Percentiles rank a stretch among this genome's conserved stretches.
phyloP scores from a whole-genome alignment of 78 protist species.

The Isochrysis galbana region DNA sequence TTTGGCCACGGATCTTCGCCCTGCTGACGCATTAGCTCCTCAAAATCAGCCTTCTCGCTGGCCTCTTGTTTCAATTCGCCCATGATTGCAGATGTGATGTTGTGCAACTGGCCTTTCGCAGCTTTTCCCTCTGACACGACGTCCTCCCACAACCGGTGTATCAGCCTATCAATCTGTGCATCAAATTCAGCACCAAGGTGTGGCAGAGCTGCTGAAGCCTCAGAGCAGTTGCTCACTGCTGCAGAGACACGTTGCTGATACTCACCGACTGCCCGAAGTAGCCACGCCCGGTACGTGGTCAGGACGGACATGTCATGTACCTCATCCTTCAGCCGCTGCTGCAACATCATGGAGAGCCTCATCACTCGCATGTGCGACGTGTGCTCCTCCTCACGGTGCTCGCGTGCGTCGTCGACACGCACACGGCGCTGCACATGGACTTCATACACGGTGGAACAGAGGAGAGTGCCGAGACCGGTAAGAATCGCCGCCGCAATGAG shows the following conservation, averaged over 20 bases:
- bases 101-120: background rate
- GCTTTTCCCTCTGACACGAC: background rate
- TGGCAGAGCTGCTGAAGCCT: background rate
- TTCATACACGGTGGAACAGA: background rate
- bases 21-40: background rate
- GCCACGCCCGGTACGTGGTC: background rate
- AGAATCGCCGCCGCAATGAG: background rate
- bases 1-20: background rate
- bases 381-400: slow-evolving; percentile 36
- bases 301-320: slow-evolving; percentile 9
- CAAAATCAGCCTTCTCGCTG: background rate
- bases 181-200: background rate
- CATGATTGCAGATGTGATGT: background rate
- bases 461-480: background rate
- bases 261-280: slow-evolving; percentile 14
- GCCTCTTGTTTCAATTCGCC: background rate
- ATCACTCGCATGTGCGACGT: background rate
- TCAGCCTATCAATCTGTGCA: background rate
- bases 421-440: background rate
- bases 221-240: background rate
- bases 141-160: background rate
- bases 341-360: background rate
- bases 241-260: background rate
- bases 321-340: background rate
- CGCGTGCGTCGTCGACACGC: background rate